A percentile compares a stretch with the other conserved stretches of the same genome.
Evolutionary conservation across 1,284 basidiomycete genomes (phyloP).

Genomic region (Cryptococcus sp.): DNA sequence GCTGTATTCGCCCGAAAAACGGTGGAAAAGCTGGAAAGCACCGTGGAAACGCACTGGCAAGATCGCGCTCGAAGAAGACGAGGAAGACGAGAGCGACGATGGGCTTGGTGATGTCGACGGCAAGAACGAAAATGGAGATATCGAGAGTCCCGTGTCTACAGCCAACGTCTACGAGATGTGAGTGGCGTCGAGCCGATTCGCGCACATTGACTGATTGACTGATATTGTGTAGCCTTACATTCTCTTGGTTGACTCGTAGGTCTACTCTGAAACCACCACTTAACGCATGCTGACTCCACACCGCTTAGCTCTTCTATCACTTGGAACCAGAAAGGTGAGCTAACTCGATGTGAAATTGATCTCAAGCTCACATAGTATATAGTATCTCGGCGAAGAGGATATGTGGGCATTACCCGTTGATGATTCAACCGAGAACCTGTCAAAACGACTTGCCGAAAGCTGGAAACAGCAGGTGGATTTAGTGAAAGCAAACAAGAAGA

Average conservation of each 20-base stretch:
- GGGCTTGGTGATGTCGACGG: conserved; percentile 24
- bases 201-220: conserved; percentile 1
- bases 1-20: conserved; percentile 67
- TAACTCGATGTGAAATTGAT: neutral
- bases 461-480: conserved; percentile 53
- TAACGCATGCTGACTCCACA: neutral
- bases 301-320: conserved; percentile 32
- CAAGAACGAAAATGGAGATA: conserved; percentile 56
- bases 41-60: conserved; percentile 33
- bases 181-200: neutral
- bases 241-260: conserved; percentile 48
- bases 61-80: conserved; percentile 44
- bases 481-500: conserved; percentile 59
- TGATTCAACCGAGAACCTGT: conserved; percentile 75
- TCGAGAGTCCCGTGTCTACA: conserved; percentile 71
- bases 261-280: neutral
- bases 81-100: conserved; percentile 43
- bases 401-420: conserved; percentile 66
- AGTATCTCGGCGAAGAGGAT: conserved; percentile 73
- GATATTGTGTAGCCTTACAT: conserved; percentile 54
- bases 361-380: conserved; percentile 17
- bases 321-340: conserved; percentile 41
- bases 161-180: conserved; percentile 72
- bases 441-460: conserved; percentile 60
- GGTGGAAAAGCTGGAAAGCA: conserved; percentile 29